Evolutionary conservation across 1,139 yeast species (phyloP), one percentile per base, ranked within the genome.

Genomic region (Lodderomyces orthopsilosis): DNA sequence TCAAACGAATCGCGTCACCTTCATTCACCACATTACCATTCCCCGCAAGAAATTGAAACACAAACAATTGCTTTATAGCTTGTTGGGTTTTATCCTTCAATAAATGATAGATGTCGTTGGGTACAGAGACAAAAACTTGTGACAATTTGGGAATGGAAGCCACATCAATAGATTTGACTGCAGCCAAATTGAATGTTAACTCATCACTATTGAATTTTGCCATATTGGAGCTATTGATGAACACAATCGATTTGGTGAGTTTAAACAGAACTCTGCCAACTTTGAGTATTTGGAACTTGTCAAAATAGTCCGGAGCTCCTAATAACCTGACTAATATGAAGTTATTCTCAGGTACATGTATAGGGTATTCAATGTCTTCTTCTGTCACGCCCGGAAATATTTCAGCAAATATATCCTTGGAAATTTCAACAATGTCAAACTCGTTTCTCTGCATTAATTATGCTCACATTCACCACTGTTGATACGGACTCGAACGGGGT

Each of bases 261-360:
- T 51, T 51, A 17, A 57, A 55, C 37, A 62, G 58, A 13, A 74
- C 63, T 9, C 61, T 46, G 10, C 61, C 54, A n/a, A 76, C 57
- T 41, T 66, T 68, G 50, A 62, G 71, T 13, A 77, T 53, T 44
- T 62, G 62, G 52, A 59, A 68, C 8, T 59, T 58, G 12, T 55
- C 54, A 46, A 75, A 73, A 46, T 59, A 59, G 43, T 68, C 73
- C 0, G 80, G 77, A 1, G 74, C 63, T 0, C 81, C 82, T 27
- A 74, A 48, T 23, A 74, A 57, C 51, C 69, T 69, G 37, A 71
- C 59, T 47, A 66, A 53, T 1, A 68, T 63, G 46, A 49, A 69
- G n/a, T 51, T 43, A 14, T 50, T 49, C 4, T 40, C 38, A 17
- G 49, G 48, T 2, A 55, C 48, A 23, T 44, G 50, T 12, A 27